These are phyloP conservation scores for Fusarium xyrophilum DNA, from an alignment of 2,329 filamentous ascomycete genomes.

Conservation along the genomic window DNA sequence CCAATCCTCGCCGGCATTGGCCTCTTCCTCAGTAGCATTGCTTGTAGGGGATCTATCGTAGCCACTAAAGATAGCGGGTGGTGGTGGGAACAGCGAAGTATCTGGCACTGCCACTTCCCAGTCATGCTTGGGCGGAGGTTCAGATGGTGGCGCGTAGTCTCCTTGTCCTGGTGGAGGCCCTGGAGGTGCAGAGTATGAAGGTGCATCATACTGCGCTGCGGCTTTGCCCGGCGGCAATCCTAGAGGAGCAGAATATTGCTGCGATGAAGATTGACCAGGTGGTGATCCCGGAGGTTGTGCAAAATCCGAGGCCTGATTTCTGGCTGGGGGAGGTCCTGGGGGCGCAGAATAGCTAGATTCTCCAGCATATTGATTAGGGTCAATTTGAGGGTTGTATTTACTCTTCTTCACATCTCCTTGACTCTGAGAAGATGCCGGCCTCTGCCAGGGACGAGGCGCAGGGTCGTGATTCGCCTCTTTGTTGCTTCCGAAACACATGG, in stretches of 20 bases:
- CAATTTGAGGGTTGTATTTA: slow-evolving; percentile 38
- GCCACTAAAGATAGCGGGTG: slow-evolving; percentile 69
- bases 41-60: slow-evolving; percentile 70
- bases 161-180: slow-evolving; percentile 44
- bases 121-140: slow-evolving; percentile 62
- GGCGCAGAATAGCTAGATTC: slow-evolving; percentile 35
- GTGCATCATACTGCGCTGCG: slow-evolving; percentile 15
- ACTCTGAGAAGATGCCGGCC: slow-evolving; percentile 39
- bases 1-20: slow-evolving; percentile 71
- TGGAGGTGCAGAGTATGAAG: slow-evolving; percentile 32
- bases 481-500: slow-evolving; percentile 60
- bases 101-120: slow-evolving; percentile 77
- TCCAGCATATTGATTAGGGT: slow-evolving; percentile 27
- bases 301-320: slow-evolving; percentile 37
- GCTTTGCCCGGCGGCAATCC: slow-evolving; percentile 45
- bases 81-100: slow-evolving; percentile 74
- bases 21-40: slow-evolving; percentile 71
- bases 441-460: slow-evolving; percentile 50
- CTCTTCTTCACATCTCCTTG: slow-evolving; percentile 42
- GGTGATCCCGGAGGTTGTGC: slow-evolving; percentile 43
- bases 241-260: slow-evolving; percentile 39
- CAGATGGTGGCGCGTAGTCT: slow-evolving; percentile 44
- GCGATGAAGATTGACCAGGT: slow-evolving; percentile 27
- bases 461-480: slow-evolving; percentile 50
- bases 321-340: slow-evolving; percentile 23